Percentiles rank a stretch among this genome's conserved stretches.
Conservation (phyloP, 306 rosid genomes). For the Boehmeria nivea region DNA sequence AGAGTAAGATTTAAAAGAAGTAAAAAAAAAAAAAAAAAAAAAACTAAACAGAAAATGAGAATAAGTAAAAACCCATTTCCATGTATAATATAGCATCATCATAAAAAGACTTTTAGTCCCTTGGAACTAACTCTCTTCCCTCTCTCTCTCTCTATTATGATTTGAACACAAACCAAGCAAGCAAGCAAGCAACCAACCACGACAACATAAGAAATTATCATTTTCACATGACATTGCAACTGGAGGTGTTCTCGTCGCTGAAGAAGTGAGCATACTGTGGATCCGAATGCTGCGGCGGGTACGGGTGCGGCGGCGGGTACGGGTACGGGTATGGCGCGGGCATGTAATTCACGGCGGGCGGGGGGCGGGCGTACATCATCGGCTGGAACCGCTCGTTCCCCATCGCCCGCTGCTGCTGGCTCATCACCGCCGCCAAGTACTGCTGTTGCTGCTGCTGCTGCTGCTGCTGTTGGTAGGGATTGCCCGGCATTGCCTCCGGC, state of each 20-base stretch:
- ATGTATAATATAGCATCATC: constrained; percentile 33
- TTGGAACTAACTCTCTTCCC: too few species aligned
- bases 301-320: constrained; percentile 26
- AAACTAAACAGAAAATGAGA: constrained; percentile 19
- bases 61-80: constrained; percentile 36
- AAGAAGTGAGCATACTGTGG: constrained; percentile 40
- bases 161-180: too few species aligned
- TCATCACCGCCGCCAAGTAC: constrained; percentile 59
- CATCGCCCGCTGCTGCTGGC: constrained; percentile 58
- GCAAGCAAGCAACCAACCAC: constrained; percentile 12
- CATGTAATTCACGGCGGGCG: constrained; percentile 41
- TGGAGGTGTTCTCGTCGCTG: constrained; percentile 72
- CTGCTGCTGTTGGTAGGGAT: constrained; percentile 43
- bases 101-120: constrained; percentile 7
- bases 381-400: constrained; percentile 69
- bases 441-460: constrained; percentile 45
- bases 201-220: background rate
- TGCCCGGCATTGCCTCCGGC: constrained; percentile 41
- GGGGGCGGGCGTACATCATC: constrained; percentile 60
- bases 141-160: too few species aligned
- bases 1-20: constrained; percentile 7
- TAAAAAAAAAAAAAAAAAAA: constrained; percentile 23
- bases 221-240: constrained; percentile 69
- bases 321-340: constrained; percentile 22
- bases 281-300: constrained; percentile 32